Base-by-base conservation (phyloP, 2,329 filamentous ascomycete genomes). In the Cladosporium phlei region DNA sequence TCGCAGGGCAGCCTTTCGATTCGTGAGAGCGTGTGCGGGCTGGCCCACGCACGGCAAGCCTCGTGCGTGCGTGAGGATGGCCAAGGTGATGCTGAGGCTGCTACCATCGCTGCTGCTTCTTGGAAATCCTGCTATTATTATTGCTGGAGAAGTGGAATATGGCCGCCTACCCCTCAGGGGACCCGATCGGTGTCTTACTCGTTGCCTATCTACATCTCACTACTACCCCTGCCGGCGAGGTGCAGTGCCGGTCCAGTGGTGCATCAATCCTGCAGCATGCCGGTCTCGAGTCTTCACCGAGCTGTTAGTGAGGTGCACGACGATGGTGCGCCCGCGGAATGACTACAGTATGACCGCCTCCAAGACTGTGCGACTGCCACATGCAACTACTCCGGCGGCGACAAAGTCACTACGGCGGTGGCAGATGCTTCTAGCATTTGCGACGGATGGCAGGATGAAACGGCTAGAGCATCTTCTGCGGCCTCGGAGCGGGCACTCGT, bases 51-150 rank as follows among this genome's bases (percentile, higher is more conserved):
- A 19, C 29, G 37, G 37, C 37, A 39, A 25, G 19, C 35, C 19
- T 21, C 37, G 37, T 22, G 21, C 37, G 24, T 39, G 24, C 37
- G 37, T 39, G 37, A 39, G 37, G 37, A 39, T 28, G n/a, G n/a
- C 27, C 37, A 39, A 16, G 37, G 37, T 39, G 35, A 38, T 22
- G 35, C 20, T 38, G 35, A 27, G 28, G 28, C 35, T 22, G 21
- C 14, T 27, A 14, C 16, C 35, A 14, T 38, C n/a, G 24, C 20
- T 20, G 27, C 20, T 27, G n/a, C n/a, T n/a, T n/a, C n/a, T n/a
- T n/a, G n/a, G n/a, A n/a, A n/a, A n/a, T n/a, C n/a, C n/a, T n/a
- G n/a, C n/a, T n/a, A n/a, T n/a, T n/a, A n/a, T n/a, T n/a, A n/a
- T n/a, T n/a, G n/a, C n/a, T n/a, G n/a, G n/a, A n/a, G n/a, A n/a